A percentile compares a stretch with the other conserved stretches of the same genome.
Evolutionary conservation across 495 filamentous ascomycete species (phyloP).

Genomic region (Aeminium ludgeri): DNA sequence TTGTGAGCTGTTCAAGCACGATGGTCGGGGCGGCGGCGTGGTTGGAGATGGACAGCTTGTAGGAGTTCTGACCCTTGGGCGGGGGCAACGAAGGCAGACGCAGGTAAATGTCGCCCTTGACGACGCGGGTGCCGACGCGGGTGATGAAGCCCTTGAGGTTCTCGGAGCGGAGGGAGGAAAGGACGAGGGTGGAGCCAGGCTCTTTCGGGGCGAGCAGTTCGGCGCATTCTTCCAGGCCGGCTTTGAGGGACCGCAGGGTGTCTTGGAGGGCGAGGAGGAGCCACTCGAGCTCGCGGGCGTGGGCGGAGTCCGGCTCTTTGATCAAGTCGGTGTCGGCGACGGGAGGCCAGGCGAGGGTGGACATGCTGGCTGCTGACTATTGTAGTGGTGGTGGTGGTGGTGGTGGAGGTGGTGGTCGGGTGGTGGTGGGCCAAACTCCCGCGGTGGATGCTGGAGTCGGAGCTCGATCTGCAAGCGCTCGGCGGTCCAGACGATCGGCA

Average conservation of each 20-base stretch:
- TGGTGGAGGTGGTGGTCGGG: no score
- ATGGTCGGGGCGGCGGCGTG: constrained; percentile 33
- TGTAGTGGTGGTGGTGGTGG: no score
- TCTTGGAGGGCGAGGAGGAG: constrained; percentile 63
- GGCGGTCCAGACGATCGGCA: no score
- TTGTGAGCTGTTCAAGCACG: constrained; percentile 49
- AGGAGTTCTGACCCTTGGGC: constrained; percentile 32
- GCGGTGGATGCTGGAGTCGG: no score
- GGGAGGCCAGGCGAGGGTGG: constrained; percentile 61
- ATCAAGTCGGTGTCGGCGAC: constrained; percentile 46
- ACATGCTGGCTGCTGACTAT: no score
- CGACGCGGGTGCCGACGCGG: constrained; percentile 30
- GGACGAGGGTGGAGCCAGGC: constrained; percentile 66
- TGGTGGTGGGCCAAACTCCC: no score
- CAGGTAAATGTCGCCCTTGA: constrained; percentile 25
- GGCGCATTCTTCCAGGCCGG: constrained; percentile 77
- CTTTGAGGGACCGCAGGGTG: constrained; percentile 58
- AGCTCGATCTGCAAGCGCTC: no score
- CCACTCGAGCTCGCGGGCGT: constrained; percentile 71
- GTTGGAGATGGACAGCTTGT: constrained; percentile 39
- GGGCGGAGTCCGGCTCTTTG: constrained; percentile 47
- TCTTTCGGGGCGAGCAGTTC: constrained; percentile 67
- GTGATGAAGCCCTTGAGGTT: constrained; percentile 83
- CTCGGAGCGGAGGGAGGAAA: constrained; percentile 77
- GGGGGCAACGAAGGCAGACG: constrained; percentile 32